These are phyloP conservation scores for Chytriomyces hyalinus DNA, from an alignment of 192 early-diverging fungal species.

Conservation along the genomic window DNA sequence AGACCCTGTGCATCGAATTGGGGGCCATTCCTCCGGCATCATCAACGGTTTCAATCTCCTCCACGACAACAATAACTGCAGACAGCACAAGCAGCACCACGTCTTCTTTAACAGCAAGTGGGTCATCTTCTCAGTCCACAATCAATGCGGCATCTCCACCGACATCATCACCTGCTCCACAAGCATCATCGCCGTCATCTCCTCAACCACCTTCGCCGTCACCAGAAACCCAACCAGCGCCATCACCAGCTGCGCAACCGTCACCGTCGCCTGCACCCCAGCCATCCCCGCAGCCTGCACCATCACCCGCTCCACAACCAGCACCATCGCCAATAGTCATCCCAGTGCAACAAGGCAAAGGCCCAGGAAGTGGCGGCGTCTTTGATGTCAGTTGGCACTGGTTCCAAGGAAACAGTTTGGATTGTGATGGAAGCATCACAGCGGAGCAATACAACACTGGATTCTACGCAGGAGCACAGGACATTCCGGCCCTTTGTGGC, in stretches of 20 bases:
- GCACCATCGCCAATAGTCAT: not conserved
- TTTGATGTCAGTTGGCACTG: slow-evolving; percentile 24
- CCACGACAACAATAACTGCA: not conserved
- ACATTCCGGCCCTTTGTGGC: slow-evolving; percentile 19
- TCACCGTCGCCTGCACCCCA: not conserved
- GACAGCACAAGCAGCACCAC: not conserved
- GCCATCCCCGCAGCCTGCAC: too few relatives aligned
- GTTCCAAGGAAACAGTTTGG: slow-evolving; percentile 10
- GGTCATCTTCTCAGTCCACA: slow-evolving; percentile 1
- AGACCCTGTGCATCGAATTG: not conserved
- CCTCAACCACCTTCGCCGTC: not conserved
- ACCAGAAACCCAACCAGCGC: not conserved
- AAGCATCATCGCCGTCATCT: slow-evolving; percentile 1
- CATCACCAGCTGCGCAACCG: not conserved
- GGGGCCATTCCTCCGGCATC: not conserved
- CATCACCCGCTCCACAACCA: not conserved
- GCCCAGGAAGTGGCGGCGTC: slow-evolving; percentile 5
- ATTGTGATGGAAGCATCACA: slow-evolving; percentile 27
- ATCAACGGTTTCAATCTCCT: not conserved
- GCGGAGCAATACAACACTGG: slow-evolving; percentile 29
- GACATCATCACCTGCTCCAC: not conserved
- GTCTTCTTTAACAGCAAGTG: not conserved
- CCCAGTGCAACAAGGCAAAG: not conserved
- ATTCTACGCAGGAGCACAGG: slow-evolving; percentile 31
- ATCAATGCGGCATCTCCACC: not conserved